phyloP scores from a whole-genome alignment of 2,329 filamentous ascomycete species.

The Dothiorella sarmentorum region DNA sequence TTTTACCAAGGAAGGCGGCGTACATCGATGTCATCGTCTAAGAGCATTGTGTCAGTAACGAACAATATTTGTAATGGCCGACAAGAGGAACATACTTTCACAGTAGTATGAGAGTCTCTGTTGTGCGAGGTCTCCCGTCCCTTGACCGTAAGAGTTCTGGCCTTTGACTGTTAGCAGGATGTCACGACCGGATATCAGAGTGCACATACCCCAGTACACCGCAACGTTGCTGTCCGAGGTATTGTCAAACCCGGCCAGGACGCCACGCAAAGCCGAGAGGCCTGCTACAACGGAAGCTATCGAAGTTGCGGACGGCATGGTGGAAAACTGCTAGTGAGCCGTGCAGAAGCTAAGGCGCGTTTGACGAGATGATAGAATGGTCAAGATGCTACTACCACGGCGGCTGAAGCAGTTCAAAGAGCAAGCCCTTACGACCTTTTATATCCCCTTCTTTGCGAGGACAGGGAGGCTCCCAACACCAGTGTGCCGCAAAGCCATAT shows the following conservation, averaged over 20 bases:
- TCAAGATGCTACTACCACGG: background rate
- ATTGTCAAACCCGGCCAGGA: slow-evolving; percentile 21
- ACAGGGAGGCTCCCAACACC: background rate
- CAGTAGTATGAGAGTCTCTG: slow-evolving; percentile 58
- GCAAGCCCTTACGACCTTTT: background rate
- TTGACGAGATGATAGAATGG: background rate
- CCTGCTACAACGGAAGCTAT: background rate
- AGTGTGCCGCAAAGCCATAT: background rate
- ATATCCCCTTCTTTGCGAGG: background rate
- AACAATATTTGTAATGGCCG: slow-evolving; percentile 16
- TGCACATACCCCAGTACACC: slow-evolving; percentile 61
- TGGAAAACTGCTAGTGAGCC: background rate
- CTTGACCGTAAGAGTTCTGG: slow-evolving; percentile 59
- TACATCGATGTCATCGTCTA: slow-evolving; percentile 46
- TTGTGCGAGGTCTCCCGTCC: slow-evolving; percentile 47
- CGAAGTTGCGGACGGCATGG: background rate
- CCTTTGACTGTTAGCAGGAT: slow-evolving; percentile 26
- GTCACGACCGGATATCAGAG: background rate
- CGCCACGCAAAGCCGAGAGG: background rate
- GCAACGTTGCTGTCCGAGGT: slow-evolving; percentile 50
- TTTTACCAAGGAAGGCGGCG: background rate
- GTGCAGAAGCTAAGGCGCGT: background rate
- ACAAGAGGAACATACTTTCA: slow-evolving; percentile 44
- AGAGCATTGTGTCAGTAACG: background rate
- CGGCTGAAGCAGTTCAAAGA: background rate